Evolutionary conservation across 2,329 filamentous ascomycete species (phyloP).

Genomic region (Exophiala viscosa): DNA sequence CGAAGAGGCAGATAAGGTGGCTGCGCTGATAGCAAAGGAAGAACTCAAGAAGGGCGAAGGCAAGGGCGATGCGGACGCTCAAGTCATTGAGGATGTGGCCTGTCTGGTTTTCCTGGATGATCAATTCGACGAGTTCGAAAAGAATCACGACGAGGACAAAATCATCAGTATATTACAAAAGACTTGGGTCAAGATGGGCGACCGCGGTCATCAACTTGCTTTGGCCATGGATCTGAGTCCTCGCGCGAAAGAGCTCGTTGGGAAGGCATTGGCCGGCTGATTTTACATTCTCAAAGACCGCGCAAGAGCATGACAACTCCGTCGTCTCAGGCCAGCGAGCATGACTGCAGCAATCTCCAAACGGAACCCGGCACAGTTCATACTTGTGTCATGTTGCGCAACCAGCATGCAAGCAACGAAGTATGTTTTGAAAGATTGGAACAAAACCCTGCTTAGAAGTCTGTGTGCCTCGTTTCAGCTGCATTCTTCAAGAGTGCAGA

Average conservation of each 20-base stretch:
- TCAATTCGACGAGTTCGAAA: slow-evolving; percentile 77
- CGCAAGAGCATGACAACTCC: no score
- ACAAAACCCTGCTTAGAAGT: no score
- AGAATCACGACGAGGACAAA: slow-evolving; percentile 65
- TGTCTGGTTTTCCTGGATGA: slow-evolving; percentile 85
- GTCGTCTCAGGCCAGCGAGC: no score
- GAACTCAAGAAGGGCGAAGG: slow-evolving; percentile 53
- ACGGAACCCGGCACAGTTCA: no score
- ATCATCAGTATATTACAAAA: slow-evolving; percentile 28
- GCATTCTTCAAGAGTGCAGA: no score
- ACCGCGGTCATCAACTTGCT: slow-evolving; percentile 42
- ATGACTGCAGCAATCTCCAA: no score
- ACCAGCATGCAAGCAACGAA: no score
- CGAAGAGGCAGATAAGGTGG: slow-evolving; percentile 60
- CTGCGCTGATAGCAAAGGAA: slow-evolving; percentile 74
- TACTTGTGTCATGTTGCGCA: no score
- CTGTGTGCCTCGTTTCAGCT: no score
- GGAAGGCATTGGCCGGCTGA: slow-evolving; percentile 55
- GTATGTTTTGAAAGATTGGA: no score
- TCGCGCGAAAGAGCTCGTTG: slow-evolving; percentile 58
- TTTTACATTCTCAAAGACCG: not conserved
- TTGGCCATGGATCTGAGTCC: slow-evolving; percentile 63
- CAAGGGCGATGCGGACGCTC: slow-evolving; percentile 59
- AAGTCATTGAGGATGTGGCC: slow-evolving; percentile 78
- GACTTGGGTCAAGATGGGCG: slow-evolving; percentile 26